phyloP scores from a whole-genome alignment of 2,329 filamentous ascomycete genomes.

The Periglandula ipomoeae region DNA sequence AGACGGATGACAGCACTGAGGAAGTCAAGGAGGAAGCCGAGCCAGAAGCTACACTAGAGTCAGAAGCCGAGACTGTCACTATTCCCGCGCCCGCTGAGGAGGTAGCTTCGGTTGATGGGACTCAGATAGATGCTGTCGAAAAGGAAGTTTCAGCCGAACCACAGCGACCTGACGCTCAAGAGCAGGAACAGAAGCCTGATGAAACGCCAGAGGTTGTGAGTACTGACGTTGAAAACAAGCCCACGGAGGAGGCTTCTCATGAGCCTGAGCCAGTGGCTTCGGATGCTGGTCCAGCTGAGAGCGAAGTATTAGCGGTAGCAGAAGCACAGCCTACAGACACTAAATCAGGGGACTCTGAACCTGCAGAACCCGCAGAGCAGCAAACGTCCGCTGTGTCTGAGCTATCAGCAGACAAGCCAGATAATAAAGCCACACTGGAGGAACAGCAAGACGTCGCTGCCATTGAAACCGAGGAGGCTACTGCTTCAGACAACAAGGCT shows the following conservation, averaged over 20 bases:
- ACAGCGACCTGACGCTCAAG: background rate
- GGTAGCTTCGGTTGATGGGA: background rate
- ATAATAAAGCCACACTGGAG: background rate
- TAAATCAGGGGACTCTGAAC: background rate
- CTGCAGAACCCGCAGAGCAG: background rate
- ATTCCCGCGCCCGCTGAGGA: background rate
- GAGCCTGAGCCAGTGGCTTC: background rate
- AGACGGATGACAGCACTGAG: background rate
- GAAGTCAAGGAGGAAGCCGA: background rate
- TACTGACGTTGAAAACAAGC: background rate
- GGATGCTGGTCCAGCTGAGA: background rate
- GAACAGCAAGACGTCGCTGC: background rate
- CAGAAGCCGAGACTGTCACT: constrained; percentile 1
- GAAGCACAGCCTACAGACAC: background rate
- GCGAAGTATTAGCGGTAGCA: background rate
- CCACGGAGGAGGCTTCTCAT: background rate
- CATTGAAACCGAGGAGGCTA: background rate
- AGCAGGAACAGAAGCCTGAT: background rate
- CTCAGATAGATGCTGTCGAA: background rate
- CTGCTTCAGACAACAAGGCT: background rate
- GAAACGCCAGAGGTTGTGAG: background rate
- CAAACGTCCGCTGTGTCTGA: background rate
- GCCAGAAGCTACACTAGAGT: constrained; percentile 1
- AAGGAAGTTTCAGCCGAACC: background rate
- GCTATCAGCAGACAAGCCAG: background rate